Evolutionary conservation across 257 asterid species (phyloP), one percentile per base, ranked within the genome.

Genomic region (Coffea eugenioides): DNA sequence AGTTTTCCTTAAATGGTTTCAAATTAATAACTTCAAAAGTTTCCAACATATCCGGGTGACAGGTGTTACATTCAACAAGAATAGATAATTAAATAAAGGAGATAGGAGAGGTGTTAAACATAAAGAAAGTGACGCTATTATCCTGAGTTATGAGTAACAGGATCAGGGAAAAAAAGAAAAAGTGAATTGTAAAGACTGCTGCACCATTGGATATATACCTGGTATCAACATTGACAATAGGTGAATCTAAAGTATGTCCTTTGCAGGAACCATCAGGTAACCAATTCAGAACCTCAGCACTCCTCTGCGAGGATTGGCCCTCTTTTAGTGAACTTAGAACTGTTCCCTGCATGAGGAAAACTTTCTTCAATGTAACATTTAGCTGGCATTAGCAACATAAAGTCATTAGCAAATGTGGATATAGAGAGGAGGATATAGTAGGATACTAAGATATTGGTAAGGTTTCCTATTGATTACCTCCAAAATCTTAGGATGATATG

Each of bases 181-280:
- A 20, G 25, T 57, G 0, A 5, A 20, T 57, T 57, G 25, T 18
- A 23, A 20, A 64, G 64, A 15, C 16, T 76, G 16, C 46, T 25
- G 41, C 3, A 3, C 27, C 51, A 65, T 77, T 21, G 1, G 46
- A 13, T 54, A n/a, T 25, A 4, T 65, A 77, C 80, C 80, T 31
- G 13, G 23, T 18, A 45, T 49, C 21, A 8, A 2, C 59, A 1
- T 11, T n/a, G 27, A 56, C 23, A 31, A 36, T 36, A 5, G 74
- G 49, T n/a, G 83, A 48, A 51, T 78, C 75, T 6, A 73, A 51
- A 41, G 49, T 16, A 27, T 54, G 79, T 65, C n/a, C 12, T 16
- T 69, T 43, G 45, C 18, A 62, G 57, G 16, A 45, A 62, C 54
- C 25, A 10, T 71, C 79, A 1, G 75, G 27, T 11, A 72, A 41